Evolutionary conservation across 371 early-diverging fungal genomes (phyloP).

Genomic region (Rhizomucor miehei): DNA sequence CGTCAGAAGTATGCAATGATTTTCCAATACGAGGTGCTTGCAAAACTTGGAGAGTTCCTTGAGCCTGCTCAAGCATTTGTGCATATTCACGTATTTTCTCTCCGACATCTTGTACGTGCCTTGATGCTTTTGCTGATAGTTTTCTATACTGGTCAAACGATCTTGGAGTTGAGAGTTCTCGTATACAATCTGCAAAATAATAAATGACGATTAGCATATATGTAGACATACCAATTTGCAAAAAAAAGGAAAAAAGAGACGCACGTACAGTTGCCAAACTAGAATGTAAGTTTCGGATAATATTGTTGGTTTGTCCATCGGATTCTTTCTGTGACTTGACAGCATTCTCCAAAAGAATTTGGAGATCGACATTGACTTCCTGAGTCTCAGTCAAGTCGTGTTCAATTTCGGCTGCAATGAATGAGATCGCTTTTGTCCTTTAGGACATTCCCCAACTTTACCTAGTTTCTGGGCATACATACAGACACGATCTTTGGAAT

Average conservation of each 20-base stretch:
- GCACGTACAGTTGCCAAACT: slow-evolving; percentile 51
- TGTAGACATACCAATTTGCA: too few species aligned
- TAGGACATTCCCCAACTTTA: background rate
- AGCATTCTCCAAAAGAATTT: slow-evolving; percentile 55
- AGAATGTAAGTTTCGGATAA: slow-evolving; percentile 52
- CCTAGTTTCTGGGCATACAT: slow-evolving; percentile 19
- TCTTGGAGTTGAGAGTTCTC: slow-evolving; percentile 33
- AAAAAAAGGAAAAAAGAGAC: too few species aligned
- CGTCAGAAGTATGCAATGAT: slow-evolving; percentile 3
- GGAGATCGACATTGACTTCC: slow-evolving; percentile 64
- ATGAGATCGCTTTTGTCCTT: background rate
- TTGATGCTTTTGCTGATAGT: slow-evolving; percentile 28
- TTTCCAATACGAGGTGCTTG: slow-evolving; percentile 10
- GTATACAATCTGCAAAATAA: slow-evolving; percentile 25
- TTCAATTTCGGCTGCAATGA: slow-evolving; percentile 32
- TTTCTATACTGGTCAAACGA: slow-evolving; percentile 24
- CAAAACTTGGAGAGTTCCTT: slow-evolving; percentile 30
- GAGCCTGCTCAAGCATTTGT: slow-evolving; percentile 43
- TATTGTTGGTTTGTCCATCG: slow-evolving; percentile 50
- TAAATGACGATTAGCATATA: too few species aligned
- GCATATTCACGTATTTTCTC: slow-evolving; percentile 40
- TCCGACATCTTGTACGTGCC: slow-evolving; percentile 29
- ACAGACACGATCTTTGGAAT: slow-evolving; percentile 37
- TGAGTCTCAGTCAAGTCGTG: slow-evolving; percentile 56
- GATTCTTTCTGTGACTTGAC: slow-evolving; percentile 55